Base-by-base conservation (phyloP, 1,284 basidiomycete genomes). In the Leucoagaricus sp. region DNA sequence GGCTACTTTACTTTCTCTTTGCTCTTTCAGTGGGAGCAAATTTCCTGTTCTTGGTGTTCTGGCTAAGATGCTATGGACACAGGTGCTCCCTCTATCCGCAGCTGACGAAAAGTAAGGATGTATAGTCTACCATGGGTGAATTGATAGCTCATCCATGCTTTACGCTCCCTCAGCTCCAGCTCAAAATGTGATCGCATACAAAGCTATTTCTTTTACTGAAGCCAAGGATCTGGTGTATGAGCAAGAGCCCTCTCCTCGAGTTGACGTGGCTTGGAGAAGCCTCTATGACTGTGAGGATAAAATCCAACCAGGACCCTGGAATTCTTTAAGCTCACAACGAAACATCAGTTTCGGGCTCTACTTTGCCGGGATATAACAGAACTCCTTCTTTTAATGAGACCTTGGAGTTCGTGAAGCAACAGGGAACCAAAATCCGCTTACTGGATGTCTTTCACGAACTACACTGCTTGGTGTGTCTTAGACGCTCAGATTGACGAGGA, bases 371-470 rank as follows among this genome's bases (percentile, higher is more conserved):
- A 10, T 63, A 69, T 7, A 62, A 65, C 1, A 63, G 58, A 42
- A 49, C 47, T 9, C 53, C 53, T 19, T 21, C 45, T 21, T 41
- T 55, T 19, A 55, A 58, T 9, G 62, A 69, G 28, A 67, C 67
- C 10, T 47, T 46, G 1, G 61, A 58, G 1, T 62, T 71, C 9
- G 60, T 64, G 4, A 65, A 69, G 48, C 58, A 64, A 28, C 19
- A 48, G 17, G 53, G 53, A 17, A 48, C 10, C 8, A 33, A 26
- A 12, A 48, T 55, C 17, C 53, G 36, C 3, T 33, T 55, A 26
- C 57, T 71, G 5, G 68, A 70, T 23, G 68, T 73, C 4, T 73
- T 69, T 51, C 71, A 72, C 55, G 65, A 71, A 45, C 57, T 71
- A 7, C 70, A 71, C 48, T 72, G 71, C 53, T 44, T 72, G 49